Conservation (phyloP, 345 rosid genomes). For the Theobroma cacao region DNA sequence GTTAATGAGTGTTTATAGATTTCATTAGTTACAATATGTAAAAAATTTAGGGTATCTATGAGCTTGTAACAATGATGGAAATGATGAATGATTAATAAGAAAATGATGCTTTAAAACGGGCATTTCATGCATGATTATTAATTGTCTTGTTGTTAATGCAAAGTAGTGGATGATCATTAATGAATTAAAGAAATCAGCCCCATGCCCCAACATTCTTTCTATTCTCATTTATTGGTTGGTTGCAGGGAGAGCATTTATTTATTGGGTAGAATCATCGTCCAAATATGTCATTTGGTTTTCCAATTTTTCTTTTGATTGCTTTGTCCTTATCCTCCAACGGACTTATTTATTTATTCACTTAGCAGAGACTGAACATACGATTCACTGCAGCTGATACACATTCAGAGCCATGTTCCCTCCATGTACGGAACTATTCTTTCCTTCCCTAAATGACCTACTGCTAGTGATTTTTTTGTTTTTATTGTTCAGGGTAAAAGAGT, state of each 20-base stretch:
- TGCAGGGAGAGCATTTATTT: not conserved
- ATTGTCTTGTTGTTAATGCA: not conserved
- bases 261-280: not conserved
- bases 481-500: not conserved
- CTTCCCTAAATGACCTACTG: not conserved
- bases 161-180: not conserved
- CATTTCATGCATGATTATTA: not conserved
- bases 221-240: not conserved
- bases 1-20: too few species aligned
- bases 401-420: not conserved
- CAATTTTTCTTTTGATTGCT: not conserved
- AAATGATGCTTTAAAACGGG: not conserved
- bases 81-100: too few species aligned
- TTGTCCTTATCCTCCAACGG: constrained; percentile 4
- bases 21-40: too few species aligned
- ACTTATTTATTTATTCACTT: not conserved
- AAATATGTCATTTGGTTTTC: not conserved
- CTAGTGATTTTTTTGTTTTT: not conserved
- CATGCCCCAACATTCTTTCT: not conserved
- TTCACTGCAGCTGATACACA: not conserved
- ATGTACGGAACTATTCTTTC: not conserved
- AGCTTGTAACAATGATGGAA: too few species aligned
- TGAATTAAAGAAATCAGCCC: not conserved
- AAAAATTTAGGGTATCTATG: too few species aligned
- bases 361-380: not conserved